phyloP scores from a whole-genome alignment of 768 basidiomycete species.

The Amanita rimosa region DNA sequence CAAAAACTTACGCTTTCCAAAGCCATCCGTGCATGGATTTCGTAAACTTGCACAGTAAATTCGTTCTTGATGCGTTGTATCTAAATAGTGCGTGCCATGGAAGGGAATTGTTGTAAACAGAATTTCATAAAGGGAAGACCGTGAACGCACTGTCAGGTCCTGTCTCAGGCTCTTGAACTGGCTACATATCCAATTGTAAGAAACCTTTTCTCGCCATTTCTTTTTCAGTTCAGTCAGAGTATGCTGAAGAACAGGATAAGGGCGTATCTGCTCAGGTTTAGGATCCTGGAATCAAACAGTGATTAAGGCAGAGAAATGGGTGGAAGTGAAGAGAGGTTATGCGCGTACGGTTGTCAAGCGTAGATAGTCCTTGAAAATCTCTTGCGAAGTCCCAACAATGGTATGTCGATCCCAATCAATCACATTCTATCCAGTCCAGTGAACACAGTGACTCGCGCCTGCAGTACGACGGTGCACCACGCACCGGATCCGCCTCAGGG shows the following conservation, averaged over 20 bases:
- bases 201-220: slow-evolving; percentile 70
- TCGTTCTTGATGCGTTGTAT: slow-evolving; percentile 99
- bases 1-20: slow-evolving; percentile 59
- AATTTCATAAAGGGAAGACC: not conserved
- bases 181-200: slow-evolving; percentile 89
- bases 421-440: slow-evolving; percentile 54
- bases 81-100: slow-evolving; percentile 25
- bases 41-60: slow-evolving; percentile 94
- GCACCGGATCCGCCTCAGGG: slow-evolving; percentile 62
- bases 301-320: slow-evolving; percentile 6
- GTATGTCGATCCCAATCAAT: slow-evolving; percentile 95
- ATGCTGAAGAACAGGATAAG: slow-evolving; percentile 71
- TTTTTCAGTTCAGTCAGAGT: slow-evolving; percentile 81
- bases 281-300: slow-evolving; percentile 57
- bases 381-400: slow-evolving; percentile 84
- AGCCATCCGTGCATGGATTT: slow-evolving; percentile 96
- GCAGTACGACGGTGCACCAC: slow-evolving; percentile 15
- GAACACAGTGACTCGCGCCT: not conserved
- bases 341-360: slow-evolving; percentile 74
- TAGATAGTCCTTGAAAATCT: slow-evolving; percentile 93
- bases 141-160: slow-evolving; percentile 80
- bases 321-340: not conserved
- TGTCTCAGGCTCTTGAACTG: slow-evolving; percentile 98
- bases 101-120: not conserved
- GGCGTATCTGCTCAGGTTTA: slow-evolving; percentile 88